Conservation (phyloP, 139 green algal genomes). For the Auxenochlorella pyrenoidosa region DNA sequence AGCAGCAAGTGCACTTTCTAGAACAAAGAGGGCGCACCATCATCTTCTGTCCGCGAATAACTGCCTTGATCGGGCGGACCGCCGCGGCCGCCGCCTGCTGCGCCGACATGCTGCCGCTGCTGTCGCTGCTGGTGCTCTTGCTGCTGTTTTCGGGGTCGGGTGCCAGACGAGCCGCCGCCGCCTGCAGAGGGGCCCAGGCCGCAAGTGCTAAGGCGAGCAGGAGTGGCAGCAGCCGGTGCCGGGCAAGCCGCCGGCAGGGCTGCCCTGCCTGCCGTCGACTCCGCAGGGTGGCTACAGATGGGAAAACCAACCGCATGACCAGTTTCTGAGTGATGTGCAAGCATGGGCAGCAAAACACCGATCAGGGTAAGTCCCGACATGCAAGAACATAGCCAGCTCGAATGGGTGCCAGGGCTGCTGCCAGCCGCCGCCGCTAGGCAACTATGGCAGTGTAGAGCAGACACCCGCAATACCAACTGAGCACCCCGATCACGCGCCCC, state of each 20-base stretch:
- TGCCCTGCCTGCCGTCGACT: not conserved
- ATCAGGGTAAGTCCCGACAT: too few species aligned
- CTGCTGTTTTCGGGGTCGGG: not conserved
- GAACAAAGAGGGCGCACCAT: not conserved
- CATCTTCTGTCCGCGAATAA: slow-evolving; percentile 76
- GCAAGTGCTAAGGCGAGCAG: not conserved
- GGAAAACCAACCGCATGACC: too few species aligned
- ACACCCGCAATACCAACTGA: too few species aligned
- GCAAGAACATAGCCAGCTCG: too few species aligned
- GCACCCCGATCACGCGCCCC: too few species aligned
- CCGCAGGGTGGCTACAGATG: not conserved
- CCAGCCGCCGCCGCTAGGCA: not conserved
- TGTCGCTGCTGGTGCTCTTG: not conserved
- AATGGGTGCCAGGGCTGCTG: too few species aligned
- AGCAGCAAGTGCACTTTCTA: too few species aligned
- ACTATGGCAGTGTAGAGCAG: not conserved
- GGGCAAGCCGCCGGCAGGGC: not conserved
- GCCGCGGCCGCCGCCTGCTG: not conserved
- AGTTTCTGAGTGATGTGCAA: too few species aligned
- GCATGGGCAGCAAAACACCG: not conserved
- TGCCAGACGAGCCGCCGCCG: not conserved
- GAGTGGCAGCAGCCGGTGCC: not conserved
- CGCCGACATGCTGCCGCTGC: not conserved
- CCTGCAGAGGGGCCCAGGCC: not conserved
- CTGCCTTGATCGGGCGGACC: slow-evolving; percentile 46